Percentiles rank a stretch among this genome's conserved stretches.
These are phyloP conservation scores for Exophiala sideris DNA, from an alignment of 2,329 filamentous ascomycete genomes.

Conservation along the genomic window DNA sequence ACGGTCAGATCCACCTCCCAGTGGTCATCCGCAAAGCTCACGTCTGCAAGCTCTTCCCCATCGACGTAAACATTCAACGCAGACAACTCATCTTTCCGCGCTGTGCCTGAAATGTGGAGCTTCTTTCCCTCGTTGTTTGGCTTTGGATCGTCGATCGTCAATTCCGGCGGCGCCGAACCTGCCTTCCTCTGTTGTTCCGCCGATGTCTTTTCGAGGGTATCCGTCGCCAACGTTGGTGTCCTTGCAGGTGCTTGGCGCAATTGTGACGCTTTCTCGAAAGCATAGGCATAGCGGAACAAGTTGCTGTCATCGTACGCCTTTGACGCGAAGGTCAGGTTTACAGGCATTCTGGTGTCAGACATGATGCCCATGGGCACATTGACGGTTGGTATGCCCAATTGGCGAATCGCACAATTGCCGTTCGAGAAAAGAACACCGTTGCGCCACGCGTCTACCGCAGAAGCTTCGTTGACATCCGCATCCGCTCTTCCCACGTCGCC, in stretches of 20 bases:
- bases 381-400: slow-evolving; percentile 30
- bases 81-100: background rate
- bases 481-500: slow-evolving; percentile 50
- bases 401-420: slow-evolving; percentile 39
- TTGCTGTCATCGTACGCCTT: slow-evolving; percentile 29
- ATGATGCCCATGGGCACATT: slow-evolving; percentile 30
- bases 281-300: slow-evolving; percentile 28
- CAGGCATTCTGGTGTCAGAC: slow-evolving; percentile 27
- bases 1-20: background rate
- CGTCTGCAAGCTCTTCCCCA: background rate
- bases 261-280: slow-evolving; percentile 24
- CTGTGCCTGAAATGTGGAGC: background rate
- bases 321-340: slow-evolving; percentile 29
- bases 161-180: background rate
- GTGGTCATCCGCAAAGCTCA: background rate
- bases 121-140: slow-evolving; percentile 1
- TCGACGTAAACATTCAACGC: background rate
- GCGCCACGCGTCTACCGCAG: slow-evolving; percentile 36
- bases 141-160: background rate
- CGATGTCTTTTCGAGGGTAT: background rate
- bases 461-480: slow-evolving; percentile 37
- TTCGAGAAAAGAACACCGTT: slow-evolving; percentile 53
- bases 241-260: background rate
- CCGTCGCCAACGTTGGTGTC: slow-evolving; percentile 7
- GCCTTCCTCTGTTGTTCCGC: background rate